Evolutionary conservation across 2,329 filamentous ascomycete genomes (phyloP).

Genomic region (Fusarium devonianum): DNA sequence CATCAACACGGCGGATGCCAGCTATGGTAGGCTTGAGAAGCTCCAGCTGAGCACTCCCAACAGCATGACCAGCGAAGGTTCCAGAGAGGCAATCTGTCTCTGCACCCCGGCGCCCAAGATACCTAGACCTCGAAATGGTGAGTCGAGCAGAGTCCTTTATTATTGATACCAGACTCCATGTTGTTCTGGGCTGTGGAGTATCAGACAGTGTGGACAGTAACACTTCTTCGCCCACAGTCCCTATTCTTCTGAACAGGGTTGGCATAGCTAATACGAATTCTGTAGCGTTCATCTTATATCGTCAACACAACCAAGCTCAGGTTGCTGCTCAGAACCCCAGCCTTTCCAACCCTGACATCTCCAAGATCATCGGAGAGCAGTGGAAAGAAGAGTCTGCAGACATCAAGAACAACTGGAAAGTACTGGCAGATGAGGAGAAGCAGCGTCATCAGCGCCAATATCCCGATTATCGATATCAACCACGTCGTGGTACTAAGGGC

Average conservation of each 20-base stretch:
- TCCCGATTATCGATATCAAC: conserved; percentile 93
- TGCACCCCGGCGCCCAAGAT: conserved; percentile 65
- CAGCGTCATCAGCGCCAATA: conserved; percentile 86
- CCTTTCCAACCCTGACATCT: conserved; percentile 93
- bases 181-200: conserved; percentile 1
- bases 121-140: conserved; percentile 66
- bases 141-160: conserved; percentile 43
- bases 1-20: conserved; percentile 55
- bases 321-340: conserved; percentile 86
- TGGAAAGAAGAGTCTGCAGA: conserved; percentile 81
- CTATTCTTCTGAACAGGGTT: background rate
- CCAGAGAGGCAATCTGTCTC: conserved; percentile 59
- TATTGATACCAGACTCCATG: conserved; percentile 4
- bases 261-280: conserved; percentile 36
- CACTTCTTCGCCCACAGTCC: background rate
- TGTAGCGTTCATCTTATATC: conserved; percentile 95
- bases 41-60: conserved; percentile 41
- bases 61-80: conserved; percentile 42
- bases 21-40: conserved; percentile 45
- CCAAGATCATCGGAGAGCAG: conserved; percentile 93
- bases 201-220: conserved; percentile 13
- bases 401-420: conserved; percentile 86
- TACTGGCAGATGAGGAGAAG: conserved; percentile 92
- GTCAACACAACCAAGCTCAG: conserved; percentile 86
- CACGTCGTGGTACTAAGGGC: conserved; percentile 65